Base-by-base conservation (phyloP, 2,329 filamentous ascomycete species). In the Beauveria rudraprayagi region DNA sequence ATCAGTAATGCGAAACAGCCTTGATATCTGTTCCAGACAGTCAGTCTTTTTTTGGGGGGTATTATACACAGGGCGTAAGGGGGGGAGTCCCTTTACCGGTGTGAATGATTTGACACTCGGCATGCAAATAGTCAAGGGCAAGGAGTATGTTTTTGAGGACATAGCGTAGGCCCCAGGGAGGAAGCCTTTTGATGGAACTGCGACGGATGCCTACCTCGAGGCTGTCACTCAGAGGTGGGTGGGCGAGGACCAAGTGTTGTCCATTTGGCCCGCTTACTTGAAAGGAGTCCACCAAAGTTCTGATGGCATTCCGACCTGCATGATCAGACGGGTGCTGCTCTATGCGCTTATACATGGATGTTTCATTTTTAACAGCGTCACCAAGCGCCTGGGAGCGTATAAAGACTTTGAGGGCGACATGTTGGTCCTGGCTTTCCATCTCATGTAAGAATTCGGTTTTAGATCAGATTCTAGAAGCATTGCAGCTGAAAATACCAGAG, bases 51-150 rank as follows among this genome's bases (percentile, higher is more conserved):
- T 22, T 22, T 22, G 19, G 19, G 19, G 9, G 9, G 28, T 11
- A 30, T 10, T 10, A 30, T 30, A 30, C 9, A 10, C 28, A 48
- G 46, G 28, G 28, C 2, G 22, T 9, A 22, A 22, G 22, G 22
- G 22, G 22, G 22, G 8, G 5, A 5, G 28, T 14, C 22, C 9
- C 9, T 26, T 46, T 26, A 76, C 74, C 75, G 56, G 74, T 78
- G 63, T 79, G 77, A 24, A 77, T 68, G 63, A 79, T 66, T 52
- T 73, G 71, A 67, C 72, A 75, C 63, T 77, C 73, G 5, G 67
- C 71, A 63, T 78, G 76, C 40, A 78, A 64, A 41, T 65, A 69
- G 53, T 78, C 73, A 5, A 78, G 71, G 24, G 75, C 75, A 46
- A 69, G 69, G 34, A 78, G 72, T 17, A 66, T 54, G 24, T 64